Conservation (phyloP, 495 filamentous ascomycete species). For the Aspergillus sclerotioniger region DNA sequence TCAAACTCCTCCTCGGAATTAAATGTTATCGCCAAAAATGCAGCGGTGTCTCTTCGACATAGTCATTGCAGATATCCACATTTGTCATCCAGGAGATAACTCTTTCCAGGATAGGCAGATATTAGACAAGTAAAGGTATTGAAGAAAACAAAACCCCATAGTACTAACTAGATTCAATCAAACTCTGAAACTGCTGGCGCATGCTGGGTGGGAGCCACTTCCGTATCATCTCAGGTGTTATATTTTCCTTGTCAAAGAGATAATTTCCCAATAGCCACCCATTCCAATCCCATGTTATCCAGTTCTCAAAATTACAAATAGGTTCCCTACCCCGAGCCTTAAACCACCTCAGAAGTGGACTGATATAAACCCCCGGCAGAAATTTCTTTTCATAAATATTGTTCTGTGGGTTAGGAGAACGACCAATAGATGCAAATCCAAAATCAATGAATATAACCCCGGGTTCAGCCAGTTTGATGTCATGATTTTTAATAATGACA, state of each 20-base stretch:
- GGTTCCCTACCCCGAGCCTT: not conserved
- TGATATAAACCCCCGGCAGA: constrained; percentile 5
- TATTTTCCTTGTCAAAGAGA: not conserved
- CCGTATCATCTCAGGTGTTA: constrained; percentile 1
- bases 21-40: constrained; percentile 18
- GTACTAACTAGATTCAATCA: not conserved
- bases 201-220: not conserved
- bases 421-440: not conserved
- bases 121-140: not conserved
- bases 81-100: constrained; percentile 13
- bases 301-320: not conserved
- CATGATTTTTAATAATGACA: not conserved
- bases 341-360: constrained; percentile 3
- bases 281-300: constrained; percentile 4
- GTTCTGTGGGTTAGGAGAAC: not conserved
- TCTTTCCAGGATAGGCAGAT: constrained; percentile 13
- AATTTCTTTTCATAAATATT: not conserved
- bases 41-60: constrained; percentile 18
- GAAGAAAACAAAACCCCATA: not conserved
- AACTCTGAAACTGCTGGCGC: not conserved
- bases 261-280: not conserved
- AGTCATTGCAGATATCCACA: constrained; percentile 16
- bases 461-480: not conserved
- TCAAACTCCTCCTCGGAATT: constrained; percentile 22
- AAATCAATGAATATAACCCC: constrained; percentile 2